Evolutionary conservation across 2,329 filamentous ascomycete genomes (phyloP), one percentile per base, ranked within the genome.

Genomic region (Stemphylium beticola): DNA sequence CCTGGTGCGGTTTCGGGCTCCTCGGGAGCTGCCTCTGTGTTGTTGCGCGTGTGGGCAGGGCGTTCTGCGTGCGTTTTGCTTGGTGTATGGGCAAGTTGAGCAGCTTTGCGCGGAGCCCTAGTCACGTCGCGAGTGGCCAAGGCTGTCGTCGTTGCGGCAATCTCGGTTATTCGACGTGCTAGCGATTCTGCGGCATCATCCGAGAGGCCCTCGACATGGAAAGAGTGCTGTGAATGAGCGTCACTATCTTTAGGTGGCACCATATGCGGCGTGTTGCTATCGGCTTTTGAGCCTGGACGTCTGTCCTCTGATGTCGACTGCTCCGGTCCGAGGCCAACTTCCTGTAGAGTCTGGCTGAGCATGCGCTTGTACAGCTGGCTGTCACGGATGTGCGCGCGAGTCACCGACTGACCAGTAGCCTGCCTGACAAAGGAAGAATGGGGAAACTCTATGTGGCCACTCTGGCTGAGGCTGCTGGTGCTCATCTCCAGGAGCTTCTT

Each of bases 331-430:
- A 96, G 77, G 0, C 92, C 93, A 56, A 90, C 88, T 67, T 96
- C 91, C 68, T 89, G 91, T 61, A 97, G 78, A 4, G 93, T 96
- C 76, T 97, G 93, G 4, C 91, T 92, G 4, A 98, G 81, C 58
- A 98, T 96, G 52, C 92, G 89, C 76, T 95, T 96, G 78, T 98
- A 98, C 22, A 98, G 80, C 62, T 92, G 87, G 36, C 91, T 92
- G 52, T 96, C 92, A 40, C 92, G 87, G 59, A 98, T 90, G 60
- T 96, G 91, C 2, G 65, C 67, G 24, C 67, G 69, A 11, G 65
- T 58, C 5, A 71, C 46, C 0, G 72, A 72, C 10, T 68, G 58
- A 10, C 65, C 65, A 2, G 73, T 74, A 14, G 61, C 61, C 44
- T 71, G 66, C 38, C 72, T 57, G 11, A 58, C 59, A 58, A 76